Conservation (phyloP, 139 green algal genomes). For the Spirogloea muscicola region DNA sequence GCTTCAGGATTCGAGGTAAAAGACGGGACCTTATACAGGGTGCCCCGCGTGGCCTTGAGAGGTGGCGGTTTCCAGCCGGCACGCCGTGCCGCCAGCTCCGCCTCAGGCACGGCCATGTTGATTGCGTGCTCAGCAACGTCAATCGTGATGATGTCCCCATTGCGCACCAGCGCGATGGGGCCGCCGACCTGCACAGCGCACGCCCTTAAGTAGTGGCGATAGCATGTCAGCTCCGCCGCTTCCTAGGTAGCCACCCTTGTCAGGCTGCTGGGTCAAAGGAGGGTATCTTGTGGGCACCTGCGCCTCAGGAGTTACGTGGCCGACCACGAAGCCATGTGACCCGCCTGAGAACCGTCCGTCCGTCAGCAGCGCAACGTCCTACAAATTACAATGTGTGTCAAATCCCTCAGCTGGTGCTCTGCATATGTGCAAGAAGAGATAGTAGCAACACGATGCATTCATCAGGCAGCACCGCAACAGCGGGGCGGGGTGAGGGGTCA, state of each 20-base stretch:
- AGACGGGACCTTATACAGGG: constrained; percentile 79
- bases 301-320: constrained; percentile 92
- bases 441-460: too few relatives aligned
- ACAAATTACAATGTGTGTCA: background rate
- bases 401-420: too few relatives aligned
- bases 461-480: too few relatives aligned
- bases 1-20: background rate
- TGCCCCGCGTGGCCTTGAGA: constrained; percentile 76
- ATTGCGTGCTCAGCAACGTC: constrained; percentile 78
- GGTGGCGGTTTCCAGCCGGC: constrained; percentile 70
- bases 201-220: background rate
- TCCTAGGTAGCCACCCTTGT: too few relatives aligned
- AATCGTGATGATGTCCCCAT: constrained; percentile 89
- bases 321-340: constrained; percentile 96
- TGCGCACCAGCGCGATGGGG: constrained; percentile 78
- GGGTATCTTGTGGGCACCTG: constrained; percentile 19
- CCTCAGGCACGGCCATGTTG: constrained; percentile 69
- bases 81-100: constrained; percentile 64
- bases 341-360: constrained; percentile 95
- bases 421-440: background rate
- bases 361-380: constrained; percentile 90
- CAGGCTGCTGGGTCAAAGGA: background rate
- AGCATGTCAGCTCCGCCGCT: background rate
- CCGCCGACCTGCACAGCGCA: constrained; percentile 75
- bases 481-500: too few relatives aligned